Base-by-base conservation (phyloP, 2,329 filamentous ascomycete species). In the Alternaria hordeiaustralica region DNA sequence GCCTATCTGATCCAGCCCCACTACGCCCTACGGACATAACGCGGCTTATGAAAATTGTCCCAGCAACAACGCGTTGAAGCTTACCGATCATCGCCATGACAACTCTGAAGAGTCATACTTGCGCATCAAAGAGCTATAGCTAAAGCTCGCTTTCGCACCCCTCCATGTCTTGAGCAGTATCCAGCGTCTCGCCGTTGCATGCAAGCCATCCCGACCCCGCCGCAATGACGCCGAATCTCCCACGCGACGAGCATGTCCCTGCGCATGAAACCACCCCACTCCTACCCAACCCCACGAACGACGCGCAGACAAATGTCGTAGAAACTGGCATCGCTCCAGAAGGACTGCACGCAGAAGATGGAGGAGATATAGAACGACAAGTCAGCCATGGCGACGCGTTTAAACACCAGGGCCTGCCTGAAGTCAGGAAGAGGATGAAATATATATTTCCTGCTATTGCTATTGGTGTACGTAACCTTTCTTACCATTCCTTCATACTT, bases 391-490 rank as follows among this genome's bases (percentile, higher is more conserved):
- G 71, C 15, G 76, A 75, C 56, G 61, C 64, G 13, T 72, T 71
- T 50, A 78, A 83, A 63, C 82, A 80, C 63, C 75, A 83, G 65
- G 84, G 84, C 5, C 71, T 84, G 60, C 81, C 84, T 0, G 84
- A 86, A 65, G 81, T 86, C 6, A 82, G 78, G 65, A 82, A 82
- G 69, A 80, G 80, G 55, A 77, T 90, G 75, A 84, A 83, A 59
- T 87, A 86, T 68, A 87, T 91, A 58, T 78, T 90, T 33, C 88
- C 88, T 3, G 87, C 88, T 1, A 79, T 90, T 50, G 86, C 84
- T 9, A 84, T 90, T 57, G 88, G 88, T 21, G 87, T 89, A 82
- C n/a, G 87, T 89, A 82, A 84, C 71, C 13, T 13, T 11, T 11
- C 12, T 0, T 15, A 7, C 1, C 1, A 8, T 15, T 3, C 12